Evolutionary conservation across 2,329 filamentous ascomycete genomes (phyloP).

Genomic region (Claviceps spartinae): DNA sequence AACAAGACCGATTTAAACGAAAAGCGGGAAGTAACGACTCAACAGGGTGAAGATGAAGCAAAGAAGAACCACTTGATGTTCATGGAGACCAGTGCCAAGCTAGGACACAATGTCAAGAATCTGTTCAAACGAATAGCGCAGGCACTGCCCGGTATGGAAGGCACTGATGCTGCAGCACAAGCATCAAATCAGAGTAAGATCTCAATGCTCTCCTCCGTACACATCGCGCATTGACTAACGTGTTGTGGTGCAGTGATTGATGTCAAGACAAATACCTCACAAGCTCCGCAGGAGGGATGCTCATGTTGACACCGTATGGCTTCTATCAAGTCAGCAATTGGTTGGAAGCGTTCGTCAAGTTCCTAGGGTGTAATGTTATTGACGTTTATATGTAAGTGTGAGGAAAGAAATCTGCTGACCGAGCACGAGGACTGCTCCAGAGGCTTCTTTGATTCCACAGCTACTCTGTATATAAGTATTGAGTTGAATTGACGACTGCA

Average conservation of each 20-base stretch:
- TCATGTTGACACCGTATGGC: slow-evolving; percentile 18
- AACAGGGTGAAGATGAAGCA: slow-evolving; percentile 93
- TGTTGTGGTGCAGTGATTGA: slow-evolving; percentile 60
- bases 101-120: slow-evolving; percentile 95
- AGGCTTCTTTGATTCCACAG: neutral
- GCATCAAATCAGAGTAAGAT: slow-evolving; percentile 62
- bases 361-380: neutral
- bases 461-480: too few species aligned
- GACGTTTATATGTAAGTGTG: neutral
- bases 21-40: slow-evolving; percentile 92
- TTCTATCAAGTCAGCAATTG: neutral
- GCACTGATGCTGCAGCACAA: slow-evolving; percentile 64
- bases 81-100: slow-evolving; percentile 95
- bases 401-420: neutral
- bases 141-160: slow-evolving; percentile 94
- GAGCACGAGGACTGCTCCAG: neutral
- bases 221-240: slow-evolving; percentile 10
- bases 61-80: slow-evolving; percentile 99
- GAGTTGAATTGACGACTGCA: too few species aligned
- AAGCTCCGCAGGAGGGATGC: slow-evolving; percentile 60
- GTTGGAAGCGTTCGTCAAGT: neutral
- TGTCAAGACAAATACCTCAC: slow-evolving; percentile 68
- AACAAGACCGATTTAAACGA: slow-evolving; percentile 99
- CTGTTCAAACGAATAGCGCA: slow-evolving; percentile 97
- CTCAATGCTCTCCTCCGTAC: neutral